These are phyloP conservation scores for Myriosclerotinia curreyana DNA, from an alignment of 2,329 filamentous ascomycete species.

Conservation along the genomic window DNA sequence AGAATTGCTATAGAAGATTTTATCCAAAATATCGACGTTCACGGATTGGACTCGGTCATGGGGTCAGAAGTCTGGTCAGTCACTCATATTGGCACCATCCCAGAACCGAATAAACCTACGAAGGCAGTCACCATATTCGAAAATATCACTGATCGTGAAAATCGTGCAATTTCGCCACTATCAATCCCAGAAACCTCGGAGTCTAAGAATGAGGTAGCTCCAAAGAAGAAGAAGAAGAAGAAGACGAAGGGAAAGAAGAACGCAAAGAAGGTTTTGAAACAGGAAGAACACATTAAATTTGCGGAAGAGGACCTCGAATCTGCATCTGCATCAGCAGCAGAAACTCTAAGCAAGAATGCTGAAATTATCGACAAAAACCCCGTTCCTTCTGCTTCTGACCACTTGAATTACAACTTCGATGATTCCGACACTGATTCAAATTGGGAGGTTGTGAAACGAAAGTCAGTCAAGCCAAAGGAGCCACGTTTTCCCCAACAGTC, in stretches of 20 bases:
- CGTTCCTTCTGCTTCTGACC: constrained; percentile 13
- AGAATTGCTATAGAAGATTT: neutral
- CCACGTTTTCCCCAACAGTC: neutral
- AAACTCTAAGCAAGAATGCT: neutral
- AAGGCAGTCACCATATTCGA: neutral
- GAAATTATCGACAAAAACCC: neutral
- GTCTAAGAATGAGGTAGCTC: neutral
- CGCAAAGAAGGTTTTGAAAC: neutral
- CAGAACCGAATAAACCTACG: neutral
- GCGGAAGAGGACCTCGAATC: neutral
- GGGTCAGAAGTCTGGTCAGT: constrained; percentile 11
- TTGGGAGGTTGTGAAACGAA: constrained; percentile 18
- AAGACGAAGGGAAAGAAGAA: neutral
- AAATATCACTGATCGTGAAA: neutral
- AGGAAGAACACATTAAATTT: neutral
- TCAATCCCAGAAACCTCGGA: neutral
- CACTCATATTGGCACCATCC: neutral
- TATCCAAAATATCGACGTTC: neutral
- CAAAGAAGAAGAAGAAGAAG: constrained; percentile 16
- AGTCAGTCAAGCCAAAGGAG: neutral
- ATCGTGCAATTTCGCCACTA: neutral
- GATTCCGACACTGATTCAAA: neutral
- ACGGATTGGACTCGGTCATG: constrained; percentile 11
- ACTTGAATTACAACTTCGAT: constrained; percentile 13
- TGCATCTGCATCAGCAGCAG: neutral